Base-by-base conservation (phyloP, 257 asterid genomes). In the Nicotiana tomentosiformis region DNA sequence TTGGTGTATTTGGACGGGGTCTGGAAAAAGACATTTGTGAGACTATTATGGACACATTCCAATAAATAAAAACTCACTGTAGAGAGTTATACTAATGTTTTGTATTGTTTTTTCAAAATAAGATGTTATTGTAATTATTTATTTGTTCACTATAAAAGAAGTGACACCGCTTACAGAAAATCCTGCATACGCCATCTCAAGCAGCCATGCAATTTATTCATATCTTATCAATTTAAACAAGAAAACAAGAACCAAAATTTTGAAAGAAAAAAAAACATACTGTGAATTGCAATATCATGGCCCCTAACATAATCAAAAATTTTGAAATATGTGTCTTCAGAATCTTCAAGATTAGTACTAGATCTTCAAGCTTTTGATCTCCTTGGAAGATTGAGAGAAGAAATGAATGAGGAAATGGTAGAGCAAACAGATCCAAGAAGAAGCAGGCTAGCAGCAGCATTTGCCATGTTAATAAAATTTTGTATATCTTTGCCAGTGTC, bases 391-490 rank as follows among this genome's bases (percentile, higher is more conserved):
- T 81, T 49, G 62, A 39, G 72, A 6, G 78, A 66, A 49, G 83
- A 81, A 6, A 66, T 7, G 10, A 66, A 0, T 10, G 83, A 66
- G 12, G 66, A 81, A 2, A 66, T 17, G 30, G 16, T 12, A 81
- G 83, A 64, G 16, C 23, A 81, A 37, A 66, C 0, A 4, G 72
- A 81, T 65, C 65, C 83, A 66, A 81, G 29, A 17, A 81, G 3
- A 53, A 81, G 83, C 18, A 81, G 0, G n/a, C 83, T 66, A 30
- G 78, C 66, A 10, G 66, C 49, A 49, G 65, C 33, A 46, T 81
- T 81, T 62, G 83, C 78, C 53, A 18, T 49, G 33, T 81, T 49
- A 37, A 81, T 32, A 53, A 81, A 81, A 16, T 51, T 14, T 79
- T 79, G 26, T 4, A 37, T 18, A 5, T 57, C 5, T 64, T 61